Percentiles rank a stretch among this genome's conserved stretches.
Conservation (phyloP, 352 stramenopile species). For the Phytophthora kernoviae region DNA sequence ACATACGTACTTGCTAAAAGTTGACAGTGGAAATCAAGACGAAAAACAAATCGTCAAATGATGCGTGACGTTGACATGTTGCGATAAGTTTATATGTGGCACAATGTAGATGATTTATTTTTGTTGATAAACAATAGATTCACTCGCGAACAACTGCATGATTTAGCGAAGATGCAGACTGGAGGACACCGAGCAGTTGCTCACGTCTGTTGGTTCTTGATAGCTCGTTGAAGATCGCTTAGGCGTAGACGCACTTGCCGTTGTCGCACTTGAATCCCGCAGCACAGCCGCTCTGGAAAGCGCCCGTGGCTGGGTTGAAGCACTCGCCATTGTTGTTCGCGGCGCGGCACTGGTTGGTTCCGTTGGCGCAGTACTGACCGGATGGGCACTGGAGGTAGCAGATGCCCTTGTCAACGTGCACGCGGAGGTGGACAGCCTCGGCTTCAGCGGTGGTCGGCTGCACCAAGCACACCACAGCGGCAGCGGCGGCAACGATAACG, state of each 20-base stretch:
- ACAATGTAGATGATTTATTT: no score
- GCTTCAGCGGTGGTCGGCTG: slow-evolving; percentile 15
- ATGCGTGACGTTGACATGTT: no score
- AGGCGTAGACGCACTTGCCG: slow-evolving; percentile 36
- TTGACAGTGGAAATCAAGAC: no score
- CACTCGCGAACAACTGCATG: no score
- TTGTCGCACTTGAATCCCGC: slow-evolving; percentile 37
- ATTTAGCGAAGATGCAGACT: no score
- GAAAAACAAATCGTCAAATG: no score
- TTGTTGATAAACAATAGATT: no score
- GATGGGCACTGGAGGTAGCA: slow-evolving; percentile 23
- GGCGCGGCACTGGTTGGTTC: slow-evolving; percentile 22
- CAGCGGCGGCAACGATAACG: slow-evolving; percentile 23
- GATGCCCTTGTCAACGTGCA: slow-evolving; percentile 22
- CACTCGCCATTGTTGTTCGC: slow-evolving; percentile 16
- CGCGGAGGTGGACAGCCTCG: slow-evolving; percentile 30
- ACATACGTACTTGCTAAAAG: neutral
- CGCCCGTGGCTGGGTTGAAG: slow-evolving; percentile 40
- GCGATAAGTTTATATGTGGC: no score
- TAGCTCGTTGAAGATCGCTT: slow-evolving; percentile 7
- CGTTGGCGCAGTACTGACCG: slow-evolving; percentile 27
- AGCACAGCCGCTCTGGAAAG: slow-evolving; percentile 23
- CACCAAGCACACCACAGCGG: slow-evolving; percentile 24
- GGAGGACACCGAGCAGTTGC: no score
- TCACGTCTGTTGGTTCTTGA: no score